Evolutionary conservation across 2,329 filamentous ascomycete species (phyloP).

Genomic region (Stachybotrys echinatus): DNA sequence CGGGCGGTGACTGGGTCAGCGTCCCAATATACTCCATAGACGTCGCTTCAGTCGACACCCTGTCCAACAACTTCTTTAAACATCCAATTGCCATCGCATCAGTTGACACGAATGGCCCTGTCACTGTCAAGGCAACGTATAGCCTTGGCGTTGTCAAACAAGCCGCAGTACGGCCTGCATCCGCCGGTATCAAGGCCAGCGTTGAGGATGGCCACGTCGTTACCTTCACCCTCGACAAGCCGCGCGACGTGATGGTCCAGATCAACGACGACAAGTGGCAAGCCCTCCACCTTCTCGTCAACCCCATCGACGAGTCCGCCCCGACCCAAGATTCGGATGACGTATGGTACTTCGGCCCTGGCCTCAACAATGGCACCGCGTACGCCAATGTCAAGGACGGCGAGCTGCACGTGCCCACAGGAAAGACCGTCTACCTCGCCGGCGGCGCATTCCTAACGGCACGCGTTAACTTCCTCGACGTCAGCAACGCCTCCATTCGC

Average conservation of each 20-base stretch:
- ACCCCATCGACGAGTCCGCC: constrained; percentile 11
- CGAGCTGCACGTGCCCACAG: constrained; percentile 7
- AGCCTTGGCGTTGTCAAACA: background rate
- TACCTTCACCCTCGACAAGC: constrained; percentile 4
- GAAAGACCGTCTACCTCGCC: constrained; percentile 11
- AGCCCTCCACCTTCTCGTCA: constrained; percentile 17
- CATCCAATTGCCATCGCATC: constrained; percentile 5
- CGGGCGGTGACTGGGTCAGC: background rate
- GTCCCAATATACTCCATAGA: constrained; percentile 2
- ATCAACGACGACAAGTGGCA: constrained; percentile 20
- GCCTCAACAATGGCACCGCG: constrained; percentile 11
- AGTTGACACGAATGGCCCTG: constrained; percentile 1
- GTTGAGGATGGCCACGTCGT: constrained; percentile 1
- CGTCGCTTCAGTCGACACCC: constrained; percentile 4
- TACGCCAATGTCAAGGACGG: constrained; percentile 12
- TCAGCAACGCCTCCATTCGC: constrained; percentile 9
- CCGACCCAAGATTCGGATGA: constrained; percentile 9
- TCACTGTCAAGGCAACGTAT: constrained; percentile 4
- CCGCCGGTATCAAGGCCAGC: constrained; percentile 3
- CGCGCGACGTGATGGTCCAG: constrained; percentile 12
- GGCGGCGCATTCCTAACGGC: constrained; percentile 11
- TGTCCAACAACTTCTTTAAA: constrained; percentile 4
- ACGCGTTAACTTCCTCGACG: constrained; percentile 12
- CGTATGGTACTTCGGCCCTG: constrained; percentile 17
- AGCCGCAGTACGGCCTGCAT: constrained; percentile 3